Percentiles rank a stretch among this genome's conserved stretches.
These are phyloP conservation scores for Arabidopsis suecica DNA, from an alignment of 345 rosid species.

Conservation along the genomic window DNA sequence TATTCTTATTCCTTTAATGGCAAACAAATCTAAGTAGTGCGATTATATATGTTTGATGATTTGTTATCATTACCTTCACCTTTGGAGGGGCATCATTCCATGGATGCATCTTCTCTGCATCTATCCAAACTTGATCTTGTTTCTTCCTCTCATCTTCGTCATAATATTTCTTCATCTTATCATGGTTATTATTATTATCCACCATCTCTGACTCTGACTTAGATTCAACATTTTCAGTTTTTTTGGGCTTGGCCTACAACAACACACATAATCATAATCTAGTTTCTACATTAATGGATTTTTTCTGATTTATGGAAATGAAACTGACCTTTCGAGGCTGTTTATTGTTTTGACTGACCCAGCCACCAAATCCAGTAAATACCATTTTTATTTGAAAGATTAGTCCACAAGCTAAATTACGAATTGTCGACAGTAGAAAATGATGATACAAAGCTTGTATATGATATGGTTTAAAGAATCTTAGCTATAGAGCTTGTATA, in stretches of 20 bases:
- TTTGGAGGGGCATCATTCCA: conserved; percentile 62
- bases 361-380: neutral
- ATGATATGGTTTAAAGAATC: neutral
- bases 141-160: neutral
- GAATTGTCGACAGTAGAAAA: neutral
- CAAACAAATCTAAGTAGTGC: neutral
- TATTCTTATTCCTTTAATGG: neutral
- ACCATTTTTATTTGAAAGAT: neutral
- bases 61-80: conserved; percentile 58
- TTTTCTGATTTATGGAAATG: conserved; percentile 6
- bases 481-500: neutral
- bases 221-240: conserved; percentile 37
- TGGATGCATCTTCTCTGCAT: conserved; percentile 51
- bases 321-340: conserved; percentile 24
- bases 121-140: conserved; percentile 57
- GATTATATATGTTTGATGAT: neutral
- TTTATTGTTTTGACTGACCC: conserved; percentile 27
- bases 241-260: conserved; percentile 30
- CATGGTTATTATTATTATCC: neutral
- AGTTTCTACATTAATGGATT: neutral
- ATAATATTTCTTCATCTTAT: conserved; percentile 32
- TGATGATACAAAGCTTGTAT: neutral
- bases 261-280: neutral
- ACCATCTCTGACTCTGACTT: neutral
- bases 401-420: neutral